Evolutionary conservation across 2,329 filamentous ascomycete species (phyloP), one percentile per base, ranked within the genome.

Genomic region (Cordyceps cicadae): DNA sequence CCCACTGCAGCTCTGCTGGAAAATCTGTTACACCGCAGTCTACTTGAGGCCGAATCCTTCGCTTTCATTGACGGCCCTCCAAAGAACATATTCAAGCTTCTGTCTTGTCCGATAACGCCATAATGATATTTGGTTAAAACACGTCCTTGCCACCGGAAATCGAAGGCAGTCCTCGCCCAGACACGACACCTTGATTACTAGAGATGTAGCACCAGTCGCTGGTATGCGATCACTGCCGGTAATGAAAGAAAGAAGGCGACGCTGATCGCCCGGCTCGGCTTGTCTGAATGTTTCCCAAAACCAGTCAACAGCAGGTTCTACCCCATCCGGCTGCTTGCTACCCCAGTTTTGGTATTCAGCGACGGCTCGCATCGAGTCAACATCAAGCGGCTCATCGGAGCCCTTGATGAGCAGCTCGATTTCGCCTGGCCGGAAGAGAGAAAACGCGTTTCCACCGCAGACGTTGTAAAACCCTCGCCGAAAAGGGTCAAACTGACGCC

Each of bases 381-480:
- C 87, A 66, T 96, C 91, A 2, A 96, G 82, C 5, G 85, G 76
- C 69, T 95, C 92, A 64, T 95, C 90, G 8, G 90, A 94, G 12
- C 92, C 92, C 56, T 92, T 82, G 5, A 97, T 83, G 0, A 96
- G 81, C 3, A 96, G 81, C 71, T 96, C 92, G 63, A 97, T 95
- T 71, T 97, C 92, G 70, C 96, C 92, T 0, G 92, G 88, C 17
- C 90, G 84, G 72, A 96, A 96, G 2, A 97, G 81, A 1, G 88
- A 90, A 41, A 96, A 79, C 0, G 92, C 92, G 70, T 94, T 96
- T 41, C 92, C 90, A 41, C 88, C 89, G 70, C 91, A 96, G 32
- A 96, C 90, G 0, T 89, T 95, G 71, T 91, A 97, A 74, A 97
- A 97, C 0, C 92, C 92, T 59, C 92, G 85, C 70, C 94, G 94